Evolutionary conservation across 768 basidiomycete genomes (phyloP).

Genomic region (Boletus sensibilis): DNA sequence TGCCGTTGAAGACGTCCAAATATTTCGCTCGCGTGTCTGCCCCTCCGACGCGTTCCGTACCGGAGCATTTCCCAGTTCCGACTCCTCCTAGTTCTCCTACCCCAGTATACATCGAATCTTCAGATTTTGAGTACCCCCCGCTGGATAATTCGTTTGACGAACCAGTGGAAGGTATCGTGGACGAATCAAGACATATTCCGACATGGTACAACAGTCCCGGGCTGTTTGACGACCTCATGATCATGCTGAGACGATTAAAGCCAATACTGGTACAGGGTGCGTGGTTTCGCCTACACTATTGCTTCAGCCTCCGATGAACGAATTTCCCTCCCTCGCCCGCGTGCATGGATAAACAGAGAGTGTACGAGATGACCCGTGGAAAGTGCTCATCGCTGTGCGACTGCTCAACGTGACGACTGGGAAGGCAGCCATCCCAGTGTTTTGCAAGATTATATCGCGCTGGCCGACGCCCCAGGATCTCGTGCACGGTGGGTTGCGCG

Average conservation of each 20-base stretch:
- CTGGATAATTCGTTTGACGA: not conserved
- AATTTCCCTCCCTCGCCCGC: not conserved
- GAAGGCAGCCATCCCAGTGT: conserved; percentile 61
- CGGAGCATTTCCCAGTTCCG: not conserved
- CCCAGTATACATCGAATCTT: conserved; percentile 8
- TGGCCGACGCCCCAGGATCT: conserved; percentile 62
- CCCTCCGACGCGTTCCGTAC: not conserved
- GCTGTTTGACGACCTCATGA: conserved; percentile 24
- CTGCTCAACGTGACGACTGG: conserved; percentile 72
- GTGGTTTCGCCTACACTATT: not conserved
- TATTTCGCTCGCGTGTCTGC: conserved; percentile 10
- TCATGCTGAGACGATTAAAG: conserved; percentile 29
- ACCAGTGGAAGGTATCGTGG: not conserved
- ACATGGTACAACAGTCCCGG: conserved; percentile 1
- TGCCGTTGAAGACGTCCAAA: conserved; percentile 17
- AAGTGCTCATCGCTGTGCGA: conserved; percentile 62
- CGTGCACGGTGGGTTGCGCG: conserved; percentile 45
- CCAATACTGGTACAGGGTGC: conserved; percentile 33
- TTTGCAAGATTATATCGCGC: conserved; percentile 51
- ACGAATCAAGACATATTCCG: not conserved
- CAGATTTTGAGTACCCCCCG: conserved; percentile 1
- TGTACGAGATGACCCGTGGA: conserved; percentile 62
- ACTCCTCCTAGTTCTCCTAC: conserved; percentile 6
- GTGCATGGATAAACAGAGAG: conserved; percentile 38
- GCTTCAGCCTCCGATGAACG: not conserved